Conservation (phyloP, 768 basidiomycete genomes). For the Podaxis mareebaensis region DNA sequence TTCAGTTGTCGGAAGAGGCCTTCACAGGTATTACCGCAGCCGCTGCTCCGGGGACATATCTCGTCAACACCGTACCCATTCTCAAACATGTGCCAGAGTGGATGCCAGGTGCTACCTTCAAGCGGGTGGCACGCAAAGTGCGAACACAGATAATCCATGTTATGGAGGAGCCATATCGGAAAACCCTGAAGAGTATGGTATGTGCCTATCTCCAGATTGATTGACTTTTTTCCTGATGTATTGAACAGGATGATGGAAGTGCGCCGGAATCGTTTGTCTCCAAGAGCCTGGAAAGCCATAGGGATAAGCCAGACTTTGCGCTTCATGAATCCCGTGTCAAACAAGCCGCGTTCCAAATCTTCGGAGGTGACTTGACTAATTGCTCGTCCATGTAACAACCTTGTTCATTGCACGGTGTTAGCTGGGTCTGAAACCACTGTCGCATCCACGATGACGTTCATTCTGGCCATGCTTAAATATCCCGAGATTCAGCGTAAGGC, state of each 20-base stretch:
- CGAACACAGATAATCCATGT: background rate
- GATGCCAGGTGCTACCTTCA: constrained; percentile 18
- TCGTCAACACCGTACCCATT: constrained; percentile 7
- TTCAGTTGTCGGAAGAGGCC: constrained; percentile 5
- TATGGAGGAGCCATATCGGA: constrained; percentile 1
- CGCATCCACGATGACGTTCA: constrained; percentile 18
- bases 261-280: background rate
- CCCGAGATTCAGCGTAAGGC: constrained; percentile 28
- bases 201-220: background rate
- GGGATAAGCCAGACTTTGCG: background rate
- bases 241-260: background rate
- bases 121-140: background rate
- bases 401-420: background rate
- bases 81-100: constrained; percentile 17
- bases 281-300: background rate
- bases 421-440: constrained; percentile 13
- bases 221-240: background rate
- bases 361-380: constrained; percentile 1
- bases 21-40: background rate
- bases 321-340: background rate
- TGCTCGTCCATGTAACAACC: background rate
- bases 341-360: background rate
- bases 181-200: constrained; percentile 4
- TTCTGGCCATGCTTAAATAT: constrained; percentile 26
- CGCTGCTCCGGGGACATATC: constrained; percentile 7